phyloP scores from a whole-genome alignment of 225 moss, liverwort and hornwort genomes.

The Marchantia polymorpha region DNA sequence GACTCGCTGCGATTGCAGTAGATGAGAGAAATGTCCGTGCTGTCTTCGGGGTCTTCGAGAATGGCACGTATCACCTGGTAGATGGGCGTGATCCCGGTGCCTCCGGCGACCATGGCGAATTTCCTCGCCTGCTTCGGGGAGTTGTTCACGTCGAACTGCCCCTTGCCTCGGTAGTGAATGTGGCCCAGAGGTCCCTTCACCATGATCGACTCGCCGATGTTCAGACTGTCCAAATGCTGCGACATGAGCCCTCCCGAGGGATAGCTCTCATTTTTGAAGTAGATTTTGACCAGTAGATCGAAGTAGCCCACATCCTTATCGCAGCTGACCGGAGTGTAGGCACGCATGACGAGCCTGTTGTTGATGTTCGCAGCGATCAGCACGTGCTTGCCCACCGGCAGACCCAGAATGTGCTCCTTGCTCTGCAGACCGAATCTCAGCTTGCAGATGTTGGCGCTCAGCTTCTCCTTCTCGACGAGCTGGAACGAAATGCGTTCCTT shows the following conservation, averaged over 20 bases:
- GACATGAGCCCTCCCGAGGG: slow-evolving; percentile 81
- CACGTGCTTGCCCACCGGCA: slow-evolving; percentile 83
- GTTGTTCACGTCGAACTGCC: slow-evolving; percentile 47
- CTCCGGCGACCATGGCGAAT: slow-evolving; percentile 77
- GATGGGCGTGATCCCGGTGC: slow-evolving; percentile 91
- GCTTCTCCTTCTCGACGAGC: slow-evolving; percentile 56
- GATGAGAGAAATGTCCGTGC: slow-evolving; percentile 54
- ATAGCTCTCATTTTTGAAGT: slow-evolving; percentile 40
- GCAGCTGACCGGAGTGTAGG: slow-evolving; percentile 75
- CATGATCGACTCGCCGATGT: slow-evolving; percentile 60
- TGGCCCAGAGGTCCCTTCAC: slow-evolving; percentile 80
- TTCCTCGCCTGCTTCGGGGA: slow-evolving; percentile 42
- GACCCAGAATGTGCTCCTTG: slow-evolving; percentile 63
- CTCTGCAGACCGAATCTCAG: slow-evolving; percentile 73
- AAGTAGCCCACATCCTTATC: slow-evolving; percentile 79
- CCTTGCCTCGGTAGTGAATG: slow-evolving; percentile 61
- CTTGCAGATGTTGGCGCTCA: slow-evolving; percentile 67
- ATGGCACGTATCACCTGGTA: slow-evolving; percentile 81
- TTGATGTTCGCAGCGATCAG: slow-evolving; percentile 61
- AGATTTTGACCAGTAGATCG: slow-evolving; percentile 82
- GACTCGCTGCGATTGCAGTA: slow-evolving; percentile 61
- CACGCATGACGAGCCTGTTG: slow-evolving; percentile 76
- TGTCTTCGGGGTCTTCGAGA: slow-evolving; percentile 57
- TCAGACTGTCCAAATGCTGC: slow-evolving; percentile 55
- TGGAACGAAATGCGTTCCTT: slow-evolving; percentile 57